Conservation (phyloP, 2,329 filamentous ascomycete species). For the Catunica adiposa region DNA sequence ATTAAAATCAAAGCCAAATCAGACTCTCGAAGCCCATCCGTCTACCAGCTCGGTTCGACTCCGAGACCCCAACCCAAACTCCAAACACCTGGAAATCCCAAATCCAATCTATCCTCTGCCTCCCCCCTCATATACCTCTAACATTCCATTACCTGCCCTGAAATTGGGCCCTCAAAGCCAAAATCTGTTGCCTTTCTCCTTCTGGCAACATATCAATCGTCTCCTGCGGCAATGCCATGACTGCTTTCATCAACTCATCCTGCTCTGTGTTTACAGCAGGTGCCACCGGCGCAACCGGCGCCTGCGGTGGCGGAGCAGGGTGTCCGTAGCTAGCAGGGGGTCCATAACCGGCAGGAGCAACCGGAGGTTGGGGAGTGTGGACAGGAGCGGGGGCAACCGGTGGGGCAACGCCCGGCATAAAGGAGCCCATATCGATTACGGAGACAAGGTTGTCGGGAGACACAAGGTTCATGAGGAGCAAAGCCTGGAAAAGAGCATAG, state of each 20-base stretch:
- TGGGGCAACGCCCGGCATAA: conserved; percentile 21
- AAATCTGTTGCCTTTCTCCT: conserved; percentile 59
- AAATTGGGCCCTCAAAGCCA: conserved; percentile 55
- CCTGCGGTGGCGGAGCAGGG: conserved; percentile 19
- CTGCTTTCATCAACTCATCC: conserved; percentile 61
- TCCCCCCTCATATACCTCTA: background rate
- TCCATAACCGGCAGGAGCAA: background rate
- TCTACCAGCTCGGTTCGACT: background rate
- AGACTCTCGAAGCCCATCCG: background rate
- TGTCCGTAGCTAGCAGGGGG: conserved; percentile 17
- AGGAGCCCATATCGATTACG: conserved; percentile 48
- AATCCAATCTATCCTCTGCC: conserved; percentile 3
- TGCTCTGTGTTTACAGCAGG: conserved; percentile 36
- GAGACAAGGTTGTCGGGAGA: conserved; percentile 67
- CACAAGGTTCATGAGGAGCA: conserved; percentile 83
- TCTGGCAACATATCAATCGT: conserved; percentile 67
- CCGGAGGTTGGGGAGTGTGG: background rate
- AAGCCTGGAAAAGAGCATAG: conserved; percentile 87
- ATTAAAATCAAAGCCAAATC: too few species aligned
- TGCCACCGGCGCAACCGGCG: conserved; percentile 17
- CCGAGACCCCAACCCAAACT: background rate
- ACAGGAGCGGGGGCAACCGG: conserved; percentile 17
- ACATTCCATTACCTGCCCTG: conserved; percentile 4
- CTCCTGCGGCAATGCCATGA: conserved; percentile 63
- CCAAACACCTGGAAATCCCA: conserved; percentile 2